Conservation (phyloP, 768 basidiomycete species). For the Boletus bicolor region DNA sequence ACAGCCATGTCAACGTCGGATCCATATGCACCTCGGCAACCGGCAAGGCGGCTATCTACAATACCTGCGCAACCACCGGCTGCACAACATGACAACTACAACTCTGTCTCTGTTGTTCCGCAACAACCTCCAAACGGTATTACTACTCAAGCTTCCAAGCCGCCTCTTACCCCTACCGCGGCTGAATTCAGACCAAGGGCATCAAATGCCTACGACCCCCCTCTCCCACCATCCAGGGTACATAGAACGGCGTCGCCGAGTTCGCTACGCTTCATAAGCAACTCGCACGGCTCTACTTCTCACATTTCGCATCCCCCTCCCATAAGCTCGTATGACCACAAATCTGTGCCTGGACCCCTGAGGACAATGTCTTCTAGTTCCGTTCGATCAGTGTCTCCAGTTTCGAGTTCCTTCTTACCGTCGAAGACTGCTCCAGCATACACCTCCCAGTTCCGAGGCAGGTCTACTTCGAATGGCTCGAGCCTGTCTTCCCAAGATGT, state of each 20-base stretch:
- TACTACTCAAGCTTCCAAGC: conserved; percentile 29
- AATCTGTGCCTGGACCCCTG: conserved; percentile 16
- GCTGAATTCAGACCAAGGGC: conserved; percentile 60
- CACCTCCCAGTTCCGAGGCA: conserved; percentile 29
- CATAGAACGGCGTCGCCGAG: conserved; percentile 25
- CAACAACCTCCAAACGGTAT: conserved; percentile 19
- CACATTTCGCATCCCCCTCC: conserved; percentile 10
- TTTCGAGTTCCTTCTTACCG: conserved; percentile 39
- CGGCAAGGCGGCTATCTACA: conserved; percentile 7
- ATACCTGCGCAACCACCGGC: conserved; percentile 20
- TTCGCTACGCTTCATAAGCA: conserved; percentile 22
- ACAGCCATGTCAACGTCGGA: conserved; percentile 14
- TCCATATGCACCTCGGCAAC: conserved; percentile 21
- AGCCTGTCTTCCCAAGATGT: conserved; percentile 32
- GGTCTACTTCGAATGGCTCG: conserved; percentile 48
- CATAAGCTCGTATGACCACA: conserved; percentile 20
- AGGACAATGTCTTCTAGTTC: conserved; percentile 33
- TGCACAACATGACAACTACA: conserved; percentile 35
- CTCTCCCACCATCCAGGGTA: conserved; percentile 52
- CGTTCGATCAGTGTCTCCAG: conserved; percentile 23
- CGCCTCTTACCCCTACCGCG: conserved; percentile 37
- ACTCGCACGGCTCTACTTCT: conserved; percentile 12
- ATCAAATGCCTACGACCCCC: conserved; percentile 75
- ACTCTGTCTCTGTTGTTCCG: conserved; percentile 13
- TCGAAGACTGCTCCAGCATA: conserved; percentile 20